Evolutionary conservation across 768 basidiomycete species (phyloP), one percentile per base, ranked within the genome.

Genomic region (Agrocybe pediades): DNA sequence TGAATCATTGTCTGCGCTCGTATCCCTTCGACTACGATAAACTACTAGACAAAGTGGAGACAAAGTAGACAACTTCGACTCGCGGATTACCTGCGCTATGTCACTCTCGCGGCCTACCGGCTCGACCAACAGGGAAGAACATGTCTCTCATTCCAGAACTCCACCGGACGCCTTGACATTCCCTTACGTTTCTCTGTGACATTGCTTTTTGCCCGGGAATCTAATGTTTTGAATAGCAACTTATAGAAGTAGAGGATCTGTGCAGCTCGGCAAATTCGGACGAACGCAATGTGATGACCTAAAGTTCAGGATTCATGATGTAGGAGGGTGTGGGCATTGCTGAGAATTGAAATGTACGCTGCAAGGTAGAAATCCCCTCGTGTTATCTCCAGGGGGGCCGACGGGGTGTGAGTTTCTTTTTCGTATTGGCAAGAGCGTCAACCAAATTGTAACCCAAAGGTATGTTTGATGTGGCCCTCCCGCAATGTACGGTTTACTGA

Each of bases 221-320:
- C 27, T 9, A 3, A 24, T 40, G 55, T 55, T 55, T 33, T 58
- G 30, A 45, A 33, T 6, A 97, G 93, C 92, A 91, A 87, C 76
- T 99, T 3, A 81, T 99, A 17, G 97, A 99, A 78, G 96, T 98
- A 0, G 88, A 93, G 49, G 97, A 99, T 76, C 70, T 99, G 25
- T 95, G 93, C 60, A 93, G 95, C 64, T 83, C 86, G 0, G 76
- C 76, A n/a, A 83, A 81, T 43, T 96, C 96, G 0, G 97, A 99
- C 68, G 97, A 99, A 71, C 86, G 94, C 30, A 93, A 90, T 69
- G 92, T 98, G 9, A 98, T 98, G 93, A 98, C 95, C 5, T 98
- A 98, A n/a, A n/a, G n/a, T n/a, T n/a, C n/a, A n/a, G n/a, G n/a
- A n/a, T n/a, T n/a, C n/a, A n/a, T n/a, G n/a, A n/a, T n/a, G n/a